phyloP scores from a whole-genome alignment of 257 asterid species.

The Jaltomata sinuosa region DNA sequence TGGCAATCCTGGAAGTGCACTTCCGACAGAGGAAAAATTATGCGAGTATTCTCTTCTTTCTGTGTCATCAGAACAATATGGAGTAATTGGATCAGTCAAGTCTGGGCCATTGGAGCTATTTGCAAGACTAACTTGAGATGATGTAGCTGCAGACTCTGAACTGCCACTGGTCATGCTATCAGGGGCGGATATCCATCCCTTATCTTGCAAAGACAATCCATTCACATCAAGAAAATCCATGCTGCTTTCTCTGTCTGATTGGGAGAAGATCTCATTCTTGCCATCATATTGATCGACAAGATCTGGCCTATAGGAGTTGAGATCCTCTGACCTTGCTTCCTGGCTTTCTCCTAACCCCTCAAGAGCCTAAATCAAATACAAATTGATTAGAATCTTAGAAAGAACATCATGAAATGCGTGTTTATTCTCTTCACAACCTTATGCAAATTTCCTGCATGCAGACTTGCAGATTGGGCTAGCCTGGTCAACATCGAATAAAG shows the following conservation, averaged over 20 bases:
- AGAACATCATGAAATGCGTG: neutral
- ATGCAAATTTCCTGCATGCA: conserved; percentile 98
- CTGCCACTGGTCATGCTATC: conserved; percentile 55
- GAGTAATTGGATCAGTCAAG: conserved; percentile 22
- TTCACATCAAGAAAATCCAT: conserved; percentile 36
- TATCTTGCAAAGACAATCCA: conserved; percentile 49
- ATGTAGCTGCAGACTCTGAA: conserved; percentile 46
- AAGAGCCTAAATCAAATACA: conserved; percentile 58
- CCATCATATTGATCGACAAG: conserved; percentile 36
- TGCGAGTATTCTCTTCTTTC: conserved; percentile 26
- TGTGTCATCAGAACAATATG: conserved; percentile 29
- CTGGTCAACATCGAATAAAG: conserved; percentile 68
- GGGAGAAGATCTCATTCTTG: conserved; percentile 35
- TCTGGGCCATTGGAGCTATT: conserved; percentile 49
- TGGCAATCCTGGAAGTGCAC: conserved; percentile 22
- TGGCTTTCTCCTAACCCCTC: conserved; percentile 96
- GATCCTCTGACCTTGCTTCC: conserved; percentile 60
- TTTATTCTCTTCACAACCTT: conserved; percentile 43
- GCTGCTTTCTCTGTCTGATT: conserved; percentile 43
- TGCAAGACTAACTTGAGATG: conserved; percentile 53
- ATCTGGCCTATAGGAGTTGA: conserved; percentile 46
- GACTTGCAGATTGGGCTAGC: conserved; percentile 89
- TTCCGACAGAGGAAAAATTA: conserved; percentile 17
- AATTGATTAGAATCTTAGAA: conserved; percentile 2
- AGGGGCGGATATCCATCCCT: conserved; percentile 91